A percentile compares a stretch with the other conserved stretches of the same genome.
Evolutionary conservation across 441 rosid species (phyloP).

Genomic region (Gossypium lobatum): DNA sequence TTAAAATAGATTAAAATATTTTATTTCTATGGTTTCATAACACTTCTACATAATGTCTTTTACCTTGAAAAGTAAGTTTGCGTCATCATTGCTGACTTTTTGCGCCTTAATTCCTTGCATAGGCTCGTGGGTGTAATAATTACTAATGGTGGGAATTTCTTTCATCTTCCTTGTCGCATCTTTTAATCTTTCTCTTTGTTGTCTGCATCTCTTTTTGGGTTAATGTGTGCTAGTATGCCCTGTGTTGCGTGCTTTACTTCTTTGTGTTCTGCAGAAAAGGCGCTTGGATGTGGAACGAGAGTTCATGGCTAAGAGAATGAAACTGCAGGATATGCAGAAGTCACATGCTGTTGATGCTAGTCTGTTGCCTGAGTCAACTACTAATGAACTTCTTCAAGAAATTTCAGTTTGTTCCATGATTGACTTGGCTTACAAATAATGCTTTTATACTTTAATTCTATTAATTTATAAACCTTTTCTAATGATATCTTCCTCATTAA

Average conservation of each 20-base stretch:
- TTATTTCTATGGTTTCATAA: neutral
- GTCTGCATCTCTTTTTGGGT: neutral
- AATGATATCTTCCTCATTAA: conserved; percentile 6
- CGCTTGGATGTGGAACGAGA: conserved; percentile 44
- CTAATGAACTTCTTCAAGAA: conserved; percentile 78
- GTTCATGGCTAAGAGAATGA: conserved; percentile 43
- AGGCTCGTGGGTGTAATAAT: neutral
- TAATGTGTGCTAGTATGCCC: neutral
- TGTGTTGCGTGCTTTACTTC: conserved; percentile 1
- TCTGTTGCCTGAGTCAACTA: conserved; percentile 43
- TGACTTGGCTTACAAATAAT: conserved; percentile 11
- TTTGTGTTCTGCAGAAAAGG: conserved; percentile 46
- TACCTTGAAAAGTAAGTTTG: neutral
- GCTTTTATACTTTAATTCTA: neutral
- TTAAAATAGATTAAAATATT: neutral
- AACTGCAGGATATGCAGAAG: conserved; percentile 55
- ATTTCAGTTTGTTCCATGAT: conserved; percentile 60
- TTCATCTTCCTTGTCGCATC: neutral
- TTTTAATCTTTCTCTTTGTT: conserved; percentile 1
- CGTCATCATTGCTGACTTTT: neutral
- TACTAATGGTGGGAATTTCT: neutral
- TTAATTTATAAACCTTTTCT: neutral
- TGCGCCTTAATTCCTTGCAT: neutral
- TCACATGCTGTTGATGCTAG: conserved; percentile 44
- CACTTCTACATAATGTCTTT: neutral